phyloP scores from a whole-genome alignment of 2,329 filamentous ascomycete species.

The Fusarium decemcellulare region DNA sequence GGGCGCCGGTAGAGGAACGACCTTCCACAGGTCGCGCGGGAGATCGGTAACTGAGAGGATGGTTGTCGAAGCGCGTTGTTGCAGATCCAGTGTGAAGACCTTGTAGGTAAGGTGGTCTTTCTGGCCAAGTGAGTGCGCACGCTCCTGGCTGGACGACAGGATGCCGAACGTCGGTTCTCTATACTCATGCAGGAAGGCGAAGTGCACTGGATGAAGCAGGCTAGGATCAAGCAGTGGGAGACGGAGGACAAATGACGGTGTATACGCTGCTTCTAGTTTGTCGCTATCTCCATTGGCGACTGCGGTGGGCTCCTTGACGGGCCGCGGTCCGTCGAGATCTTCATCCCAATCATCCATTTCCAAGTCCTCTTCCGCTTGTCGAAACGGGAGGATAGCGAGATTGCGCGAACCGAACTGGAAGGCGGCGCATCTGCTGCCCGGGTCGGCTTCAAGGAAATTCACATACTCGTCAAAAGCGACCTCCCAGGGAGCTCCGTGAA shows the following conservation, averaged over 20 bases:
- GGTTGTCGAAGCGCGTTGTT: constrained; percentile 93
- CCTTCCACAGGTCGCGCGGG: constrained; percentile 87
- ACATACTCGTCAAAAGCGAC: constrained; percentile 80
- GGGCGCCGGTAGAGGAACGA: constrained; percentile 86
- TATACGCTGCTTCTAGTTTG: constrained; percentile 77
- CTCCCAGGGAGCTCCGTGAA: constrained; percentile 86
- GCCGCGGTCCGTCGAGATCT: constrained; percentile 79
- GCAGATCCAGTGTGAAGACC: constrained; percentile 94
- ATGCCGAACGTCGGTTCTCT: constrained; percentile 98
- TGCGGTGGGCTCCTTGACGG: constrained; percentile 60
- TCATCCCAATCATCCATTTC: constrained; percentile 94
- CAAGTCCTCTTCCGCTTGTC: constrained; percentile 87
- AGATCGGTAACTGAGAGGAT: constrained; percentile 88
- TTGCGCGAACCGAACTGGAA: constrained; percentile 92
- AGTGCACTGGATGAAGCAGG: constrained; percentile 89
- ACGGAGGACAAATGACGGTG: constrained; percentile 92
- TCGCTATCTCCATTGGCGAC: constrained; percentile 54
- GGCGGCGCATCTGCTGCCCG: constrained; percentile 91
- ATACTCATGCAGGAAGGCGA: constrained; percentile 96
- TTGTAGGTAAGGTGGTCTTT: constrained; percentile 92
- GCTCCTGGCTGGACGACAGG: constrained; percentile 81
- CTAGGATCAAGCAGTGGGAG: constrained; percentile 90
- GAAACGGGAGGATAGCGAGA: constrained; percentile 94
- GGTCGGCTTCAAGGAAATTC: constrained; percentile 89
- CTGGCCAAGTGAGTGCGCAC: constrained; percentile 83